These are phyloP conservation scores for Jatropha curcas DNA, from an alignment of 345 rosid species.

Conservation along the genomic window DNA sequence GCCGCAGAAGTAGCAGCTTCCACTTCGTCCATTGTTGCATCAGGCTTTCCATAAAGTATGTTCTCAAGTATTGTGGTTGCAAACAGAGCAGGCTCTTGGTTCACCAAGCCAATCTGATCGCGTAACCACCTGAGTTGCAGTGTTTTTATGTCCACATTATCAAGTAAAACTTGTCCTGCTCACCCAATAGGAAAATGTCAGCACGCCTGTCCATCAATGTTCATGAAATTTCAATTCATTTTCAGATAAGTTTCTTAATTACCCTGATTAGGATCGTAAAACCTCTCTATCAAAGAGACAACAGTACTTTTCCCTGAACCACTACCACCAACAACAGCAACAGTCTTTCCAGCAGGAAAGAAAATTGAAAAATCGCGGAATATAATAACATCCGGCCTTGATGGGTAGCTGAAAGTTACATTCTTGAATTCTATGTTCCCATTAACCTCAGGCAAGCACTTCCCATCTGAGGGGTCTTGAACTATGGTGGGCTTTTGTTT, in stretches of 20 bases:
- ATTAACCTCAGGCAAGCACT: slow-evolving; percentile 68
- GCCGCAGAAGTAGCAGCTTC: slow-evolving; percentile 96
- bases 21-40: slow-evolving; percentile 84
- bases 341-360: slow-evolving; percentile 95
- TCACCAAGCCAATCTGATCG: slow-evolving; percentile 91
- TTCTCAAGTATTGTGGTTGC: slow-evolving; percentile 94
- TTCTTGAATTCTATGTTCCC: slow-evolving; percentile 92
- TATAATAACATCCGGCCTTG: slow-evolving; percentile 92
- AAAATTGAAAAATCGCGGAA: slow-evolving; percentile 83
- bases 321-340: slow-evolving; percentile 98
- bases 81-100: slow-evolving; percentile 98
- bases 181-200: slow-evolving; percentile 23
- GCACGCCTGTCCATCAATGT: slow-evolving; percentile 16
- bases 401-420: slow-evolving; percentile 95
- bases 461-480: slow-evolving; percentile 70
- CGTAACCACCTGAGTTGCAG: slow-evolving; percentile 87
- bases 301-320: slow-evolving; percentile 99
- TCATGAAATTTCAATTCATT: slow-evolving; percentile 4
- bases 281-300: slow-evolving; percentile 90
- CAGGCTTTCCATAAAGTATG: slow-evolving; percentile 87
- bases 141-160: slow-evolving; percentile 82
- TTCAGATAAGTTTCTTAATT: slow-evolving; percentile 21
- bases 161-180: slow-evolving; percentile 88
- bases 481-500: slow-evolving; percentile 85
- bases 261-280: slow-evolving; percentile 94